Conservation (phyloP, 352 stramenopile species). For the Globisporangium paddicum region DNA sequence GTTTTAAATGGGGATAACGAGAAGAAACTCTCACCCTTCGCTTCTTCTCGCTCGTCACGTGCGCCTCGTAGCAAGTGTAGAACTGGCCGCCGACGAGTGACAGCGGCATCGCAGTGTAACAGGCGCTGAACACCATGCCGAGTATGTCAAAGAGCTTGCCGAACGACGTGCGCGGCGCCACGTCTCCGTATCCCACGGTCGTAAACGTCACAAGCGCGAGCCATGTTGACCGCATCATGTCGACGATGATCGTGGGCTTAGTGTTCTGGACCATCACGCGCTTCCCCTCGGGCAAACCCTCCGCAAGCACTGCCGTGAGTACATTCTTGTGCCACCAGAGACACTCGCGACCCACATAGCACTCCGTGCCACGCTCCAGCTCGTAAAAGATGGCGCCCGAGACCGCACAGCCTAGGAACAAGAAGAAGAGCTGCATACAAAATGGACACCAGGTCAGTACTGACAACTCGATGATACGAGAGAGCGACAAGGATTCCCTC, state of each 20-base stretch:
- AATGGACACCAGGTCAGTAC: neutral
- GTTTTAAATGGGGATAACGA: neutral
- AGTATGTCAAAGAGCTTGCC: constrained; percentile 43
- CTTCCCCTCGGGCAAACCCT: constrained; percentile 23
- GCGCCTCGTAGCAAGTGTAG: constrained; percentile 53
- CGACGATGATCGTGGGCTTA: constrained; percentile 20
- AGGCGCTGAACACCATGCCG: constrained; percentile 43
- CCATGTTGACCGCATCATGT: constrained; percentile 48
- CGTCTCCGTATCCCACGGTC: constrained; percentile 46
- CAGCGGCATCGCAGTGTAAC: constrained; percentile 59
- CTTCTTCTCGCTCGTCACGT: constrained; percentile 28
- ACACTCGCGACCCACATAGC: constrained; percentile 26
- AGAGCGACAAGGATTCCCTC: neutral
- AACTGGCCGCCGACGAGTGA: constrained; percentile 53
- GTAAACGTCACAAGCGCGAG: constrained; percentile 47
- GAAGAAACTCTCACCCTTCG: constrained; percentile 12
- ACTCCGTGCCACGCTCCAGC: constrained; percentile 38
- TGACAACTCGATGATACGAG: neutral
- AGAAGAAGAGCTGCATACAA: constrained; percentile 39
- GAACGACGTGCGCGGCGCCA: constrained; percentile 34
- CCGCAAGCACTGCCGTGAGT: constrained; percentile 26
- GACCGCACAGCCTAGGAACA: constrained; percentile 39
- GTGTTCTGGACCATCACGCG: constrained; percentile 40
- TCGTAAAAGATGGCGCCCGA: constrained; percentile 42
- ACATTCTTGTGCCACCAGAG: constrained; percentile 39